Base-by-base conservation (phyloP, 2,329 filamentous ascomycete genomes). In the Neofusicoccum parvum region DNA sequence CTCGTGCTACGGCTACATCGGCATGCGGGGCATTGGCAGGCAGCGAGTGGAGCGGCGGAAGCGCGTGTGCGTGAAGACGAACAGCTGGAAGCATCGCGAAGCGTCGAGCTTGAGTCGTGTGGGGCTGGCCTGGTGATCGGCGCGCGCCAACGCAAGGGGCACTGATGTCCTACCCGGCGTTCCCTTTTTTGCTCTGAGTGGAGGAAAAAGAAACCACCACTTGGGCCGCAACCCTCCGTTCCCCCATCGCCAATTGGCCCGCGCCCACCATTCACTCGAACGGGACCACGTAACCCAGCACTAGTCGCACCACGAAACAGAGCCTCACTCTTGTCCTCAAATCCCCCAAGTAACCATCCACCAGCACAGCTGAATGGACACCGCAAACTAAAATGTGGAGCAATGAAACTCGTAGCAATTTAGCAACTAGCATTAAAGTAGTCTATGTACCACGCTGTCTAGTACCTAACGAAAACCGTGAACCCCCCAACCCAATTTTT, bases 31-130 rank as follows among this genome's bases (percentile, higher is more conserved):
- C 56, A 60, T 23, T 60, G 43, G 17, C 20, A 14, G 17, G n/a
- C 20, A 12, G 11, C 20, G 32, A 15, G 41, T 27, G 20, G 5
- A 37, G n/a, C 27, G 3, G 39, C 3, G 34, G 11, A 39, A 39
- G n/a, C 1, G 14, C 20, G 27, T 10, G 27, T 10, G 27, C 27
- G n/a, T 39, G n/a, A 15, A 7, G 23, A 17, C 11, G 39, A 45
- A 10, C 20, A 14, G 48, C 37, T 59, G 43, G 56, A 60, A 60
- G 32, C 56, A 39, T 60, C 56, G 56, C 43, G 56, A 60, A 60
- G 11, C 3, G 6, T 60, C 56, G 11, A 5, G 43, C 56, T 9
- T 11, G 43, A 60, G 36, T n/a, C 27, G 15, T 59, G 54, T 27
- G 17, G 6, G 5, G 14, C 23, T 23, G 23, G 23, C 23, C 0